Evolutionary conservation across 495 filamentous ascomycete species (phyloP).

Genomic region (Aspergillus heteromorphus): DNA sequence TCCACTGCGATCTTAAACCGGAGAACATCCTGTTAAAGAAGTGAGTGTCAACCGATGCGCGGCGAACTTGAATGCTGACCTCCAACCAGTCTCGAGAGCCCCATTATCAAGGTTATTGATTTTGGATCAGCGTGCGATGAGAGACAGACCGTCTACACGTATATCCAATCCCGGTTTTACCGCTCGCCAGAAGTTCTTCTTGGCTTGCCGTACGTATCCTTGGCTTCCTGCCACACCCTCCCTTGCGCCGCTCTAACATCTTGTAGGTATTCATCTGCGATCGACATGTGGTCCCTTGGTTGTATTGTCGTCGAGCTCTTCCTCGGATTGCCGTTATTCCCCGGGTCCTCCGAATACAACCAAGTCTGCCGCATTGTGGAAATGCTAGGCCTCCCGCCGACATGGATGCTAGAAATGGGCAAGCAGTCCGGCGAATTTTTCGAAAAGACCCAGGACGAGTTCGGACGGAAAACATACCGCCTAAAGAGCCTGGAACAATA

Average conservation of each 20-base stretch:
- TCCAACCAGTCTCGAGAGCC: conserved; percentile 73
- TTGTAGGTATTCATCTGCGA: conserved; percentile 86
- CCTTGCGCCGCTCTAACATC: background rate
- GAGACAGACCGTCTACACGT: conserved; percentile 97
- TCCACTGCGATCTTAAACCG: conserved; percentile 98
- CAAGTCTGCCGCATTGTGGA: conserved; percentile 96
- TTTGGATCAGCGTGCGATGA: conserved; percentile 99
- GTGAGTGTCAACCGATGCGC: conserved; percentile 37
- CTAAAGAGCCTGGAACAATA: conserved; percentile 98
- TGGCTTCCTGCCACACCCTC: background rate
- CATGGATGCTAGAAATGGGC: conserved; percentile 99
- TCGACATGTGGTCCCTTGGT: conserved; percentile 99
- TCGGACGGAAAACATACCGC: conserved; percentile 80
- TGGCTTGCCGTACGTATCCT: conserved; percentile 64
- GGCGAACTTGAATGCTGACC: background rate
- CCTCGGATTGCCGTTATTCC: conserved; percentile 90
- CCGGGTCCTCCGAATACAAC: conserved; percentile 98
- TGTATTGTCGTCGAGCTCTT: conserved; percentile 99
- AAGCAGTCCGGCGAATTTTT: conserved; percentile 98
- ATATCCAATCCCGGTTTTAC: conserved; percentile 98
- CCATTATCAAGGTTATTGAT: conserved; percentile 99
- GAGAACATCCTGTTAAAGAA: conserved; percentile 99
- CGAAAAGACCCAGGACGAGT: conserved; percentile 90
- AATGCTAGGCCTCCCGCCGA: conserved; percentile 94
- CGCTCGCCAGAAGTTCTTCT: conserved; percentile 93